Evolutionary conservation across 2,329 filamentous ascomycete species (phyloP).

Genomic region (Penicillium nordicum): DNA sequence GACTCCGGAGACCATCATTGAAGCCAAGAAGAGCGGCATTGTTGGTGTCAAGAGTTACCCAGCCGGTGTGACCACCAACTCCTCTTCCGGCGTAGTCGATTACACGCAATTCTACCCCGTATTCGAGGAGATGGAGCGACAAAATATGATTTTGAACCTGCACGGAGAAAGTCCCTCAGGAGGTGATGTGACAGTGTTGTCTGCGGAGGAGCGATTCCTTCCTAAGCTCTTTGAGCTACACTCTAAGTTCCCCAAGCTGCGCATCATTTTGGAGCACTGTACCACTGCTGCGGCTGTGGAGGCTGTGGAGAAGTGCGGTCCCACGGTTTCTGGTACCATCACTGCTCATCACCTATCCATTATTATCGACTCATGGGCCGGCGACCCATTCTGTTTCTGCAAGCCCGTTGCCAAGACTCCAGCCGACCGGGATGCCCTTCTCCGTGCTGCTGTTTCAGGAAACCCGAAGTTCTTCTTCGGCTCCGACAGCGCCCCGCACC

Average conservation of each 20-base stretch:
- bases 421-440: constrained; percentile 67
- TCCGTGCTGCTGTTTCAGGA: constrained; percentile 57
- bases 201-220: constrained; percentile 73
- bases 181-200: constrained; percentile 55
- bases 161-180: constrained; percentile 65
- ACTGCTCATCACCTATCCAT: constrained; percentile 84
- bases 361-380: constrained; percentile 70
- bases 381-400: constrained; percentile 74
- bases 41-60: constrained; percentile 56
- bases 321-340: constrained; percentile 66
- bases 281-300: constrained; percentile 78
- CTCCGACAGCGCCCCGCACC: constrained; percentile 69
- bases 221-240: constrained; percentile 75
- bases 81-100: constrained; percentile 48
- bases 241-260: constrained; percentile 62
- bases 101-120: constrained; percentile 53
- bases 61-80: constrained; percentile 57
- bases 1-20: constrained; percentile 65
- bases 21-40: constrained; percentile 71
- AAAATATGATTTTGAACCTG: constrained; percentile 83
- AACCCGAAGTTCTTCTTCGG: constrained; percentile 65
- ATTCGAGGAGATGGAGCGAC: constrained; percentile 83
- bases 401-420: constrained; percentile 72
- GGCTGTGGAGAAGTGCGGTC: constrained; percentile 72
- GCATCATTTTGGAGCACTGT: constrained; percentile 72